Evolutionary conservation across 495 filamentous ascomycete species (phyloP).

Genomic region (Mycothermus thermophilus): DNA sequence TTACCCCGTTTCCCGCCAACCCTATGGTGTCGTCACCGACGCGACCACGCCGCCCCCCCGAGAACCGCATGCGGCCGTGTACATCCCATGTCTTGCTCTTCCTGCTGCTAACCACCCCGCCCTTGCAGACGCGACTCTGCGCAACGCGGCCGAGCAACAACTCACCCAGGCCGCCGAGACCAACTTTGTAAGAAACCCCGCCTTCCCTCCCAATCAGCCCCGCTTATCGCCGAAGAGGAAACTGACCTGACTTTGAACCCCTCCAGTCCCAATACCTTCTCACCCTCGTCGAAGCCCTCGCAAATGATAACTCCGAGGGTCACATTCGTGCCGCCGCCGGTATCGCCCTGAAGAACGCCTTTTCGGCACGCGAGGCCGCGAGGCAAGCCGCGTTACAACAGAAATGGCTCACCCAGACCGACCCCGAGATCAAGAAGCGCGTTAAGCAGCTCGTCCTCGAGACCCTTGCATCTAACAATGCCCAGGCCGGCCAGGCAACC

Average conservation of each 20-base stretch:
- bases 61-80: no score
- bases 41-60: conserved; percentile 10
- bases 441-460: conserved; percentile 81
- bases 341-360: conserved; percentile 94
- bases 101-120: no score
- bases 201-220: no score
- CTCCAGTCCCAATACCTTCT: conserved; percentile 73
- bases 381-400: conserved; percentile 76
- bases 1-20: conserved; percentile 8
- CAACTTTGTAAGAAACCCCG: conserved; percentile 95
- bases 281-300: conserved; percentile 81
- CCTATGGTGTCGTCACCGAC: conserved; percentile 2
- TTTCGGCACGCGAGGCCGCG: conserved; percentile 76
- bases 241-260: neutral
- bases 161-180: conserved; percentile 79
- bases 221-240: neutral
- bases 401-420: conserved; percentile 77
- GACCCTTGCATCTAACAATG: conserved; percentile 63
- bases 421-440: conserved; percentile 59
- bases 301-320: conserved; percentile 70
- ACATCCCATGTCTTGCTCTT: no score
- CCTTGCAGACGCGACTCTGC: conserved; percentile 64
- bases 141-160: conserved; percentile 85
- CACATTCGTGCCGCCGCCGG: conserved; percentile 85
- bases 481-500: conserved; percentile 71